Percentiles rank a stretch among this genome's conserved stretches.
Evolutionary conservation across 805 yeast genomes (phyloP).

Genomic region (Teunomyces cretensis): DNA sequence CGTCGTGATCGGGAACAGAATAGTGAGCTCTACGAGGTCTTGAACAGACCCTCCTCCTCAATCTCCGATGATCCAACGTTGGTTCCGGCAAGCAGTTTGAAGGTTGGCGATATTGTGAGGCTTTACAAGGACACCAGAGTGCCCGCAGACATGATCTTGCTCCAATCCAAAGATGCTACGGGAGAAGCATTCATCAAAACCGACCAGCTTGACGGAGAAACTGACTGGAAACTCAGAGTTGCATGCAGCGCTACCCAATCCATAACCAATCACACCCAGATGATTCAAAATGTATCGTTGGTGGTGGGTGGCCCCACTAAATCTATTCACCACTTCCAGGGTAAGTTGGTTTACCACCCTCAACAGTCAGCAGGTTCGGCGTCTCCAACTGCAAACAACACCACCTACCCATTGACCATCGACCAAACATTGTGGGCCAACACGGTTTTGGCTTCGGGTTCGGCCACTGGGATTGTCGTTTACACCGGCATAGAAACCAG

Average conservation of each 20-base stretch:
- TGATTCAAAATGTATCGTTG: conserved; percentile 48
- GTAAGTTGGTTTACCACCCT: conserved; percentile 60
- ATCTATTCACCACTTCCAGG: conserved; percentile 77
- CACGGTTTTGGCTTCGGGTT: conserved; percentile 93
- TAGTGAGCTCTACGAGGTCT: conserved; percentile 74
- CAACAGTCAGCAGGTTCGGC: conserved; percentile 18
- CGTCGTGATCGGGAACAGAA: conserved; percentile 89
- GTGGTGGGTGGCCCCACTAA: conserved; percentile 85
- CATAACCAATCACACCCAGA: conserved; percentile 44
- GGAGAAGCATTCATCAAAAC: conserved; percentile 95
- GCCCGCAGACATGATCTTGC: conserved; percentile 88
- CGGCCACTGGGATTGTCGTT: conserved; percentile 81
- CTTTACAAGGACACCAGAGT: conserved; percentile 80
- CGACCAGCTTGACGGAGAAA: conserved; percentile 97
- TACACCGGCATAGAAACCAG: conserved; percentile 94
- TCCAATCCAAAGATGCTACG: conserved; percentile 69
- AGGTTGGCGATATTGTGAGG: conserved; percentile 83
- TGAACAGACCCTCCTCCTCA: conserved; percentile 27
- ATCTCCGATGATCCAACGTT: conserved; percentile 24
- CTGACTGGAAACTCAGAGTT: conserved; percentile 94
- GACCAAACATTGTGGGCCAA: conserved; percentile 98
- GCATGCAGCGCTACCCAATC: conserved; percentile 75
- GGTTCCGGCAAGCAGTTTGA: conserved; percentile 56
- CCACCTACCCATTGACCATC: conserved; percentile 65
- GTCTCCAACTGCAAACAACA: conserved; percentile 28